A percentile compares a stretch with the other conserved stretches of the same genome.
Evolutionary conservation across 441 rosid genomes (phyloP).

Genomic region (Adansonia gregorii): DNA sequence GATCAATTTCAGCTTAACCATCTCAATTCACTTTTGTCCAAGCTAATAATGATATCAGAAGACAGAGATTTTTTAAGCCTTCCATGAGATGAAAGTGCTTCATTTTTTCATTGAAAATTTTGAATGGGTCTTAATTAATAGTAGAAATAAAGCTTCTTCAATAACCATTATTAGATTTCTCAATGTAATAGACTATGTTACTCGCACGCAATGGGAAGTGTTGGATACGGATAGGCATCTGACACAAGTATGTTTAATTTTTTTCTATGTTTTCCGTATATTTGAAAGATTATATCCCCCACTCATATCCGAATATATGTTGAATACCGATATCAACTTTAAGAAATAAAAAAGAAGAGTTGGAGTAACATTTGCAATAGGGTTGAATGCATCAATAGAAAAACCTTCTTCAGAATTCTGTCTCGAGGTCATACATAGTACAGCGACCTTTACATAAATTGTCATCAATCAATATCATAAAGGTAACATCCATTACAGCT

Average conservation of each 20-base stretch:
- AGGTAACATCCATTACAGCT: background rate
- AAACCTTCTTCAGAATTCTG: background rate
- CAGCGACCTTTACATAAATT: background rate
- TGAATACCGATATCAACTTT: background rate
- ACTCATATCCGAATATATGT: background rate
- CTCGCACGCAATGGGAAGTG: background rate
- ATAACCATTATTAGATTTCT: background rate
- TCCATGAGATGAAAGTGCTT: background rate
- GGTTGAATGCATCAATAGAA: background rate
- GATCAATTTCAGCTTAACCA: background rate
- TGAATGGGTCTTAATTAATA: background rate
- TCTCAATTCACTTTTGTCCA: background rate
- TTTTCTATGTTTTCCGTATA: background rate
- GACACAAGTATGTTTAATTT: background rate
- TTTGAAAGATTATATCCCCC: background rate
- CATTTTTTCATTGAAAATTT: constrained; percentile 12
- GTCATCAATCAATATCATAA: background rate
- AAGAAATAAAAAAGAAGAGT: background rate
- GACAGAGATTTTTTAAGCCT: background rate
- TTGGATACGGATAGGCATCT: too few species aligned
- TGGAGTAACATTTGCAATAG: background rate
- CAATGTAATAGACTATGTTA: background rate
- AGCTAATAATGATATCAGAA: background rate
- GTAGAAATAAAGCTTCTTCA: background rate
- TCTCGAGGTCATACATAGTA: background rate